Conservation (phyloP, 371 early-diverging fungal species). For the Rhizopus microsporus region DNA sequence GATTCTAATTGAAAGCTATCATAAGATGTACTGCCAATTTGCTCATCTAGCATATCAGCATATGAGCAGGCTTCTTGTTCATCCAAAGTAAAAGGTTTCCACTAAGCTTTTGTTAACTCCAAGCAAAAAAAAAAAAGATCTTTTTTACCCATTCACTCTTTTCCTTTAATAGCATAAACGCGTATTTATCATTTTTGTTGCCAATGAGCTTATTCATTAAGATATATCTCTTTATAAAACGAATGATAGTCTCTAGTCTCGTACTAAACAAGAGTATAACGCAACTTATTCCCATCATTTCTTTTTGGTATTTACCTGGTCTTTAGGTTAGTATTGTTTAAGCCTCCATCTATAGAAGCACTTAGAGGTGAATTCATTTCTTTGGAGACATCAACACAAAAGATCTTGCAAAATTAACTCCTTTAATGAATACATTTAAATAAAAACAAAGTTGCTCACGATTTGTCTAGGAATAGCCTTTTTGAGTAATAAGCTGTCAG, state of each 20-base stretch:
- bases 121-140: no score
- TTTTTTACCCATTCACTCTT: slow-evolving; percentile 13
- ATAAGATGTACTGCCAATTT: background rate
- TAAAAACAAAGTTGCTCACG: no score
- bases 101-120: background rate
- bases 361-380: slow-evolving; percentile 6
- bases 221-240: slow-evolving; percentile 13
- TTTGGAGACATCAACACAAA: slow-evolving; percentile 14
- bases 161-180: slow-evolving; percentile 6
- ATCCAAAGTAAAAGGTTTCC: slow-evolving; percentile 2
- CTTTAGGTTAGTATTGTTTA: slow-evolving; percentile 3
- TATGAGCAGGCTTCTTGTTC: background rate
- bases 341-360: slow-evolving; percentile 9
- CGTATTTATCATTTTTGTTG: slow-evolving; percentile 10
- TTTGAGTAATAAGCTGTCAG: no score
- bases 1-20: slow-evolving; percentile 8
- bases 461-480: no score
- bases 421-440: no score
- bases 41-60: background rate
- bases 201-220: slow-evolving; percentile 11
- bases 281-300: background rate
- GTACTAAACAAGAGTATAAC: background rate
- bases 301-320: slow-evolving; percentile 2
- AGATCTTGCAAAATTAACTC: slow-evolving; percentile 1
- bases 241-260: slow-evolving; percentile 6